These are phyloP conservation scores for Medicago arabica DNA, from an alignment of 306 rosid genomes.

Conservation along the genomic window DNA sequence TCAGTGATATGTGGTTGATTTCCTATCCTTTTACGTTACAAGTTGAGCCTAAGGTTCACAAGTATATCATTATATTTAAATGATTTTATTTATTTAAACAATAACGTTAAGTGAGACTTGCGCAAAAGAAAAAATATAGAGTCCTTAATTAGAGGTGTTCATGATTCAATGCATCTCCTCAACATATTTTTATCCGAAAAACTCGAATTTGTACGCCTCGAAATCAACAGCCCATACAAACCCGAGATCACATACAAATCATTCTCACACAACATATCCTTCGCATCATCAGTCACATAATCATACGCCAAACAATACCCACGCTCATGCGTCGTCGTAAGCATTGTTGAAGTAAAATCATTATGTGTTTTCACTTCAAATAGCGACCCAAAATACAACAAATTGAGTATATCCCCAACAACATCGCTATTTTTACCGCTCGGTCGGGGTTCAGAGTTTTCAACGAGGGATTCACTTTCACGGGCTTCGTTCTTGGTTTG, in stretches of 20 bases:
- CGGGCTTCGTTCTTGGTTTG: slow-evolving; percentile 37
- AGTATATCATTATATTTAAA: too few species aligned
- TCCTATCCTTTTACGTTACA: too few species aligned
- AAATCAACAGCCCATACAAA: slow-evolving; percentile 65
- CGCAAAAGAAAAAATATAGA: too few species aligned
- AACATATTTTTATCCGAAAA: slow-evolving; percentile 82
- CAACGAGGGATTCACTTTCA: slow-evolving; percentile 24
- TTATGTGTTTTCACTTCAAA: slow-evolving; percentile 89
- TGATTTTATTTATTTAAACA: too few species aligned
- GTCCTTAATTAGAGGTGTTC: too few species aligned
- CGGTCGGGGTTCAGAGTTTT: background rate
- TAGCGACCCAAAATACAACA: slow-evolving; percentile 86
- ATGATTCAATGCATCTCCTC: slow-evolving; percentile 52
- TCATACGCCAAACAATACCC: slow-evolving; percentile 95
- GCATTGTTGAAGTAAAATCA: slow-evolving; percentile 82
- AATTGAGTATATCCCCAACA: slow-evolving; percentile 76
- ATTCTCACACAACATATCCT: slow-evolving; percentile 85
- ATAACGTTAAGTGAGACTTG: too few species aligned
- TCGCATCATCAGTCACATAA: slow-evolving; percentile 93
- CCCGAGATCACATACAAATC: slow-evolving; percentile 84
- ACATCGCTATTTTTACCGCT: slow-evolving; percentile 32
- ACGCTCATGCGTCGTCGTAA: slow-evolving; percentile 86
- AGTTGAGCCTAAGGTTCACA: too few species aligned
- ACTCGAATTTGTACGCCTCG: slow-evolving; percentile 80
- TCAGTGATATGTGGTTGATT: too few species aligned